Base-by-base conservation (phyloP, 208 protist genomes). In the Acanthamoeba culbertsoni region DNA sequence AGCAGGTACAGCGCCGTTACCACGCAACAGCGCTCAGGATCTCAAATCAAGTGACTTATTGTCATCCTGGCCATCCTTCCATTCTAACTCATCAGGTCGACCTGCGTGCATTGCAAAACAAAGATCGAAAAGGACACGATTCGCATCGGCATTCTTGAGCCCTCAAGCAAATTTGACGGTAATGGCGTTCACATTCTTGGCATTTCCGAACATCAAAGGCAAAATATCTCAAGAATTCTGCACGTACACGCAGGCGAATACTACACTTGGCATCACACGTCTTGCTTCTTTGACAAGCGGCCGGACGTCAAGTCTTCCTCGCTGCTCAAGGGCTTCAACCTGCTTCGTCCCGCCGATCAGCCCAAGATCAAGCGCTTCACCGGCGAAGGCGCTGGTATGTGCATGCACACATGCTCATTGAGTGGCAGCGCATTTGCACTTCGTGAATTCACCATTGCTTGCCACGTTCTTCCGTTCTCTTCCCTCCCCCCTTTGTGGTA, bases 101-200 rank as follows among this genome's bases (percentile, higher is more conserved):
- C 40, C 12, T 93, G 90, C 71, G 65, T 51, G 35, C 62, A 75
- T 31, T 93, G 90, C 90, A 59, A 86, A 23, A 79, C 16, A 18
- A 45, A 26, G n/a, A 93, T 93, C 90, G 90, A 93, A 20, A 75
- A 93, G 90, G 90, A 86, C 90, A 23, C 14, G n/a, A 57, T 93
- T 18, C 90, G 90, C 53, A 84, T 93, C 71, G 90, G 79, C 79
- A 89, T 89, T 57, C 79, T 89, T 51, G 79, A 89, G 31, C 79
- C 23, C 1, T 43, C 51, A 6, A 46, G 48, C 79, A 89, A 89
- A 35, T 89, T 89, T 33, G 79, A 89, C 20, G 79, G 79, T 89
- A 42, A n/a, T n/a, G 23, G 16, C 3, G 31, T n/a, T 18, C 31
- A n/a, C 31, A 0, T 1, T n/a, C 1, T 28, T 28, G 26, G 14